Evolutionary conservation across 2,329 filamentous ascomycete species (phyloP).

Genomic region (Massarina eburnea): DNA sequence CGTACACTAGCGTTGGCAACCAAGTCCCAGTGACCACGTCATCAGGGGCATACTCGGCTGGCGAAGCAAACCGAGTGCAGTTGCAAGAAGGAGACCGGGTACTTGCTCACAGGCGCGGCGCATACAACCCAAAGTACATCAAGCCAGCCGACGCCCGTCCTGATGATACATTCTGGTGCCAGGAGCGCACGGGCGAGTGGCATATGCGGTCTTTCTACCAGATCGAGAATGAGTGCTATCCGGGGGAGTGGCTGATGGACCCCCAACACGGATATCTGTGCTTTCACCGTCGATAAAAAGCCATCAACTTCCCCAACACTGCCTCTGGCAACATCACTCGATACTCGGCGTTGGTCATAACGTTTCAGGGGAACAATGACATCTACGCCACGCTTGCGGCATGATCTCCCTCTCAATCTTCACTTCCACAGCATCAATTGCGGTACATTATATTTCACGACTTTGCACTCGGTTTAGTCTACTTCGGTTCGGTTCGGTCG

Average conservation of each 20-base stretch:
- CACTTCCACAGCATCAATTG: not conserved
- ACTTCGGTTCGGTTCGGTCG: too few species aligned
- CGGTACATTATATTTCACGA: not conserved
- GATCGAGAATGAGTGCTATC: constrained; percentile 43
- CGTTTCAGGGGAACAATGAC: not conserved
- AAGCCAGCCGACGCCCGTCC: constrained; percentile 35
- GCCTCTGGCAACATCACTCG: not conserved
- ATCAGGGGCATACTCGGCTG: not conserved
- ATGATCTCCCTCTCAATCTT: not conserved
- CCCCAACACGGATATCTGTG: constrained; percentile 35
- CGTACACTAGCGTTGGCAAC: constrained; percentile 14
- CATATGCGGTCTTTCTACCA: constrained; percentile 38
- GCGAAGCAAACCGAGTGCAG: constrained; percentile 21
- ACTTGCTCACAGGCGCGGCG: constrained; percentile 34
- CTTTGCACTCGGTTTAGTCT: not conserved
- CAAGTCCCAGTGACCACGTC: constrained; percentile 25
- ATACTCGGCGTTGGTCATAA: not conserved
- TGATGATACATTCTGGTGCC: constrained; percentile 42
- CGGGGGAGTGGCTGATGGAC: constrained; percentile 41
- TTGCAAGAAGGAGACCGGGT: constrained; percentile 33
- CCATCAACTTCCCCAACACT: not conserved
- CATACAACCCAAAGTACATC: constrained; percentile 32
- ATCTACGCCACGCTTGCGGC: not conserved
- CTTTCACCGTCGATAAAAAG: constrained; percentile 31
- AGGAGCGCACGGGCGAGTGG: constrained; percentile 41